phyloP scores from a whole-genome alignment of 306 rosid species.

The Sphenostylis stenocarpa region DNA sequence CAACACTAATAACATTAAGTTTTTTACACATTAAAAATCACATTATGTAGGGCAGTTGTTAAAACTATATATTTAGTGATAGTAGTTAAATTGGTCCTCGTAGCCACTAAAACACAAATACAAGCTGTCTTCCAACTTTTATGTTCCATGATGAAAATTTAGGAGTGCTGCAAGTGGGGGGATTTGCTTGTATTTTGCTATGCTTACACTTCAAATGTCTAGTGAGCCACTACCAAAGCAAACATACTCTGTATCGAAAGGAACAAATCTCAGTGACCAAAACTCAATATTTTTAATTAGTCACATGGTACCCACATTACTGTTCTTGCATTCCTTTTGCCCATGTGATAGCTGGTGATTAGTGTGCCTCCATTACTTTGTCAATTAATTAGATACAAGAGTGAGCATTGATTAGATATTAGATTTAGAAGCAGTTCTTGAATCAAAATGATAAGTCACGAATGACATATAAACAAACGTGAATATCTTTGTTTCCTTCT shows the following conservation, averaged over 20 bases:
- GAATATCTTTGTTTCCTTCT: not conserved
- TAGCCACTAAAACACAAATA: not conserved
- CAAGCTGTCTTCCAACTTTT: slow-evolving; percentile 36
- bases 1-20: no score
- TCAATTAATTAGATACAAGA: slow-evolving; percentile 12
- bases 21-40: no score
- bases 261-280: slow-evolving; percentile 27
- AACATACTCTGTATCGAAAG: not conserved
- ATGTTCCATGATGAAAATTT: slow-evolving; percentile 2
- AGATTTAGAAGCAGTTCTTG: slow-evolving; percentile 18
- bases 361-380: not conserved
- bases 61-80: not conserved
- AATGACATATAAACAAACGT: not conserved
- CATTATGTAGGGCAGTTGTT: no score
- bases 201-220: slow-evolving; percentile 28
- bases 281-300: slow-evolving; percentile 14
- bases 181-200: slow-evolving; percentile 26
- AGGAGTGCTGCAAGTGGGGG: slow-evolving; percentile 19
- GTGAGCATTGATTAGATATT: not conserved
- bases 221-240: slow-evolving; percentile 26
- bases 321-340: slow-evolving; percentile 17
- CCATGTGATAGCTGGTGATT: not conserved
- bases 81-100: not conserved
- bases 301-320: slow-evolving; percentile 44
- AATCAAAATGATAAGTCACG: not conserved